phyloP scores from a whole-genome alignment of 208 protist genomes.

The Tritrichomonas foetus region DNA sequence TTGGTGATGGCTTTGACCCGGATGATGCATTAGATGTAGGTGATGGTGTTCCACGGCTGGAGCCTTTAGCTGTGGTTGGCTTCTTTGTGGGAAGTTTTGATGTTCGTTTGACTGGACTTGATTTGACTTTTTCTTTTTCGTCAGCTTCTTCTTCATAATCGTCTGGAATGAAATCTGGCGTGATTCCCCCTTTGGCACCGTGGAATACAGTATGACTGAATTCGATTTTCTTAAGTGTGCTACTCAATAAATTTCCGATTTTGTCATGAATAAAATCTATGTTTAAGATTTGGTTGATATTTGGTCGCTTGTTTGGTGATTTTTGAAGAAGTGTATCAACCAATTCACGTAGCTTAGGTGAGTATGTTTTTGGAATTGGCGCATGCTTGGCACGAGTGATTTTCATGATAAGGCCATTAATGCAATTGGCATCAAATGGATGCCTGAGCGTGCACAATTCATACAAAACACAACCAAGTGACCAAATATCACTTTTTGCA shows the following conservation, averaged over 20 bases:
- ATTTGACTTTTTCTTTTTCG: neutral
- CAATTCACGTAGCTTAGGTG: neutral
- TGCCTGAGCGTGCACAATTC: neutral
- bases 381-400: neutral
- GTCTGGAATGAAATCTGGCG: neutral
- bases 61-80: neutral
- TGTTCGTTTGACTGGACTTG: neutral
- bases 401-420: neutral
- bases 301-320: neutral
- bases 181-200: neutral
- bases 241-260: neutral
- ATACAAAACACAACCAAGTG: neutral
- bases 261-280: neutral
- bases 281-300: neutral
- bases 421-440: neutral
- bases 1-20: neutral
- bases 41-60: neutral
- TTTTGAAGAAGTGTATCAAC: neutral
- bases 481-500: conserved; percentile 29
- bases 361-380: neutral
- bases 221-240: neutral
- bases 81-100: neutral
- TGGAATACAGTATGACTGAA: neutral
- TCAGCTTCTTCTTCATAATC: neutral
- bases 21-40: neutral